Evolutionary conservation across 78 protist genomes (phyloP), one percentile per base, ranked within the genome.

Genomic region (Fonticula alba): DNA sequence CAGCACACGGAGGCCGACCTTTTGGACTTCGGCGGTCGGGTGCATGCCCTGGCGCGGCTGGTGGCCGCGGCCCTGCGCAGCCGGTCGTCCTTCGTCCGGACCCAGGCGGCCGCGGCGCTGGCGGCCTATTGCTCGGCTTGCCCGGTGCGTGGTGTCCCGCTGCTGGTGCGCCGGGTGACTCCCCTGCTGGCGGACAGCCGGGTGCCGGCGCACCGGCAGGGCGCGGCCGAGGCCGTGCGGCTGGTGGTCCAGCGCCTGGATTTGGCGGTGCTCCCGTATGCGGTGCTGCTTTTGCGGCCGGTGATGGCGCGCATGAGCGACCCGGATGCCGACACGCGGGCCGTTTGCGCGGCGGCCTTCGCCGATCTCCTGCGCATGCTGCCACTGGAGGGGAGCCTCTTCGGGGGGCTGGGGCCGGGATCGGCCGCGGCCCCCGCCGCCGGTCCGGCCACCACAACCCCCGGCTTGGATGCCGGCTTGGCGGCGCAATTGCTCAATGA

Each of bases 371-470:
- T 78, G 31, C 54, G 46, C 17, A 56, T 78, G 32, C 47, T 78
- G 52, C 83, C 83, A 13, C 72, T 78, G 36, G 79, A 78, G 66
- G 57, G 62, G 9, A 69, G 74, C 63, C n/a, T n/a, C n/a, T n/a
- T n/a, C n/a, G n/a, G n/a, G n/a, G n/a, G n/a, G n/a, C n/a, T n/a
- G n/a, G n/a, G n/a, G n/a, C n/a, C n/a, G n/a, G n/a, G n/a, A n/a
- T n/a, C n/a, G n/a, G n/a, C n/a, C n/a, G n/a, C n/a, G n/a, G n/a
- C n/a, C n/a, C n/a, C n/a, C n/a, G n/a, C n/a, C n/a, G n/a, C n/a
- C n/a, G n/a, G n/a, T n/a, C n/a, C n/a, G n/a, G n/a, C 31, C 22
- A 40, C 68, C 4, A 57, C 57, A 33, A 79, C 83, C 20, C 61
- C 10, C 35, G 79, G 69, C n/a, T 53, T 78, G 67, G 14, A 53